Evolutionary conservation across 2,329 filamentous ascomycete genomes (phyloP).

Genomic region (Incumbomyces delicatus): DNA sequence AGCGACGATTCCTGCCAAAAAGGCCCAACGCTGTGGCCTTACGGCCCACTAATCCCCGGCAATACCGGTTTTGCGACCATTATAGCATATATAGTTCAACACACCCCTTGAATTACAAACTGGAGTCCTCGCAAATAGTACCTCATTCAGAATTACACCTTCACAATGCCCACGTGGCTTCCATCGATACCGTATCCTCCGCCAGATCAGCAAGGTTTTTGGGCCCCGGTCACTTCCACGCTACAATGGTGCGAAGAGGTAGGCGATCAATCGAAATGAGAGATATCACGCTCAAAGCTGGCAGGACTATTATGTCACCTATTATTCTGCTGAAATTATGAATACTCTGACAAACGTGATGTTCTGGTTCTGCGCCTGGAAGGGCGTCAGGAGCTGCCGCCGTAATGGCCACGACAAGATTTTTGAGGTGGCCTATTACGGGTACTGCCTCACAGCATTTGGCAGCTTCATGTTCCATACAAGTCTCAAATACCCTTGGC

Average conservation of each 20-base stretch:
- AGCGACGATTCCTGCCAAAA: too few species aligned
- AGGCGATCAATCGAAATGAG: slow-evolving; percentile 13
- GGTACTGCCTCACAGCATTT: slow-evolving; percentile 51
- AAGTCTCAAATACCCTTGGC: slow-evolving; percentile 60
- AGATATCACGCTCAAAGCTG: slow-evolving; percentile 3
- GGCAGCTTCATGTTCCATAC: slow-evolving; percentile 56
- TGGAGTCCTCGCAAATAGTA: too few species aligned
- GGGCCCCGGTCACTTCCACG: slow-evolving; percentile 61
- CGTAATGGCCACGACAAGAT: slow-evolving; percentile 63
- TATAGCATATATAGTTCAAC: too few species aligned
- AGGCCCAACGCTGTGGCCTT: too few species aligned
- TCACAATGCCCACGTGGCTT: slow-evolving; percentile 27
- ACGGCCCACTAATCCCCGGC: too few species aligned
- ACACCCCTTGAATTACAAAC: too few species aligned
- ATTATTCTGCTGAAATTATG: slow-evolving; percentile 66
- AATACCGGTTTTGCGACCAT: too few species aligned
- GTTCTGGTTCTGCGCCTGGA: slow-evolving; percentile 68
- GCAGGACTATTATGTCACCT: slow-evolving; percentile 65
- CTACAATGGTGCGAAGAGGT: slow-evolving; percentile 76
- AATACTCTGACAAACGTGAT: slow-evolving; percentile 74
- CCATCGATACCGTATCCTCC: slow-evolving; percentile 42
- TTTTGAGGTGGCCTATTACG: slow-evolving; percentile 58
- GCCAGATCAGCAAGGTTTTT: slow-evolving; percentile 47
- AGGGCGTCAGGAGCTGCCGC: slow-evolving; percentile 64
- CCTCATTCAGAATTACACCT: too few species aligned